A percentile compares a stretch with the other conserved stretches of the same genome.
These are phyloP conservation scores for Lyophyllum decastes DNA, from an alignment of 768 basidiomycete species.

Conservation along the genomic window DNA sequence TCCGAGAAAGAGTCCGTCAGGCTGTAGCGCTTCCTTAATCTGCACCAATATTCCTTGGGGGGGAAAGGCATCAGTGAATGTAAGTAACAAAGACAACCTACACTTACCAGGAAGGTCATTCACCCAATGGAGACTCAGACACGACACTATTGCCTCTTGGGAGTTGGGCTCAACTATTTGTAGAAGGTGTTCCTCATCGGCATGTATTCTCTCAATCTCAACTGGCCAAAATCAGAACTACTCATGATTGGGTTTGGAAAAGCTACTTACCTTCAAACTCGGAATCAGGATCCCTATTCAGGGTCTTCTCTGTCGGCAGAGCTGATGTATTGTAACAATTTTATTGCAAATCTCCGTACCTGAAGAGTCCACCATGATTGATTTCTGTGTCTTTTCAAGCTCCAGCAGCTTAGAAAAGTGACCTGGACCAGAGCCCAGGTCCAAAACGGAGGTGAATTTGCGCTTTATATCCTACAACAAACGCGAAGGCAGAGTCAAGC, in stretches of 20 bases:
- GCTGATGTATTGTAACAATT: background rate
- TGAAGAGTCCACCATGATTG: conserved; percentile 85
- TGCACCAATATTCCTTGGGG: conserved; percentile 77
- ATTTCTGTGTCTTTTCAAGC: conserved; percentile 62
- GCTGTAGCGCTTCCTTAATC: conserved; percentile 78
- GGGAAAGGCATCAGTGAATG: background rate
- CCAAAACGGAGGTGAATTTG: conserved; percentile 76
- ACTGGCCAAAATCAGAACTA: conserved; percentile 46
- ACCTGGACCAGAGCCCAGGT: conserved; percentile 89
- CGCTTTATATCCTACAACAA: conserved; percentile 82
- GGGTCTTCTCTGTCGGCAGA: conserved; percentile 52
- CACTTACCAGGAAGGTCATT: conserved; percentile 90
- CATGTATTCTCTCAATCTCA: conserved; percentile 71
- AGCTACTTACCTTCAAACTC: conserved; percentile 73
- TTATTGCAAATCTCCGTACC: conserved; percentile 43
- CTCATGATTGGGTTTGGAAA: conserved; percentile 2
- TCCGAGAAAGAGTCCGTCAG: conserved; percentile 93
- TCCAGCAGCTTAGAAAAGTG: conserved; percentile 88
- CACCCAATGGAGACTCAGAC: conserved; percentile 93
- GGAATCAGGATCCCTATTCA: conserved; percentile 75
- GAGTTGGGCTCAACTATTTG: conserved; percentile 65
- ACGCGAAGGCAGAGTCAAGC: background rate
- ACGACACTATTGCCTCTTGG: conserved; percentile 91
- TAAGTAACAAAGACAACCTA: background rate
- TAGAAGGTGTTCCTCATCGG: conserved; percentile 83